Base-by-base conservation (phyloP, 164 flowering plant genomes). In the Akebia trifoliata region DNA sequence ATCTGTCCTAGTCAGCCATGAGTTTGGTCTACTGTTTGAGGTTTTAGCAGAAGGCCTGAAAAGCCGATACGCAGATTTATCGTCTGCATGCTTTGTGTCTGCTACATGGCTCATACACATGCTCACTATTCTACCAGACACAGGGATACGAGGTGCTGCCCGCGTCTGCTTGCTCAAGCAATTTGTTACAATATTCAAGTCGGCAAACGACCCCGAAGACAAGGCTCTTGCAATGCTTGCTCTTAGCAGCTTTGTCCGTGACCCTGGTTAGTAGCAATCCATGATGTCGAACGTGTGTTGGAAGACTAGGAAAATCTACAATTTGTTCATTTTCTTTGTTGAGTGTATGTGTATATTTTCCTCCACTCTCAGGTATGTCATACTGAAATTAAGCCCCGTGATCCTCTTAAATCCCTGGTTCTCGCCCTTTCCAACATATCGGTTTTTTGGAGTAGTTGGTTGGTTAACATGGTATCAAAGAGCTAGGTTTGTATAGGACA, bases 11-110 rank as follows among this genome's bases (percentile, higher is more conserved):
- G 90, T 69, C 56, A 78, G 80, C 71, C 92, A 87, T 72, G 96
- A 87, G 63, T 85, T 85, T 56, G 92, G 96, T 48, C 71, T 85
- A 20, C 61, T 87, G 52, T 85, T 87, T 76, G 92, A 85, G 68
- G 90, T 85, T 66, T 75, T 87, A 46, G 82, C 84, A 47, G 87
- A 83, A 66, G 90, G 96, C 62, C 49, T 87, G 43, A 80, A 72
- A 54, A 85, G 90, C 61, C 72, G 56, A 73, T 48, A 70, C 43
- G 73, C 78, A 46, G 85, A 83, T 45, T 50, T 87, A 65, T 54
- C 60, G 26, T 72, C 83, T 11, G 74, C 79, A 50, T 81, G 90
- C 64, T 83, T 85, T 73, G 72, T 78, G 52, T 69, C 90, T n/a
- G 83, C 96, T 22, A 74, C 84, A 31, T 87, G 92, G 92, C 86